These are phyloP conservation scores for Yamadazyma pseudoaaseri DNA, from an alignment of 1,139 yeast species.

Conservation along the genomic window DNA sequence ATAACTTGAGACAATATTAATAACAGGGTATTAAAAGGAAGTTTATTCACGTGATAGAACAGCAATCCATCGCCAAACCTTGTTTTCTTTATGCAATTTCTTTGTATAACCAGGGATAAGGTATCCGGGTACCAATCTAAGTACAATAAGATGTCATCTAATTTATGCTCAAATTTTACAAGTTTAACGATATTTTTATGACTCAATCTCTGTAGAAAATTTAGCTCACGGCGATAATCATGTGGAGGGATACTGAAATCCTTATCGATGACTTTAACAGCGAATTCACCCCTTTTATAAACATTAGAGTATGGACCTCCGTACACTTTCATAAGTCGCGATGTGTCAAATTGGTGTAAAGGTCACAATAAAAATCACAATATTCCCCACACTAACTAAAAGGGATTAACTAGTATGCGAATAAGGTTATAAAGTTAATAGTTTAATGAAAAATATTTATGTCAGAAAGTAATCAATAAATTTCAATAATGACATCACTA, in stretches of 20 bases:
- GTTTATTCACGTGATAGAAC: conserved; percentile 12
- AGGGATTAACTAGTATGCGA: too few relatives aligned
- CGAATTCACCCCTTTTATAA: conserved; percentile 27
- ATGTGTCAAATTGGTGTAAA: too few relatives aligned
- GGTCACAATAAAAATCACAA: too few relatives aligned
- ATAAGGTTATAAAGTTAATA: too few relatives aligned
- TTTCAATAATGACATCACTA: conserved; percentile 8
- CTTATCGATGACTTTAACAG: conserved; percentile 40
- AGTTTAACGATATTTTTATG: conserved; percentile 24
- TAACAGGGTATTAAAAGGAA: conserved; percentile 16
- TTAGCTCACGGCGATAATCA: conserved; percentile 32
- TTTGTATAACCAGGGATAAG: conserved; percentile 24
- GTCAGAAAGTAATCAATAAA: too few relatives aligned
- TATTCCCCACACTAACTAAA: too few relatives aligned
- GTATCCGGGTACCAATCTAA: conserved; percentile 31
- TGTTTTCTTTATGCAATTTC: conserved; percentile 13
- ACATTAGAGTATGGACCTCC: conserved; percentile 39
- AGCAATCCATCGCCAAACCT: conserved; percentile 10
- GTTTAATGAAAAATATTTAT: too few relatives aligned
- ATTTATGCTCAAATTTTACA: conserved; percentile 21
- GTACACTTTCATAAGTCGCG: conserved; percentile 24
- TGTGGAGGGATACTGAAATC: conserved; percentile 42
- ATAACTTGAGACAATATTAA: conserved; percentile 21
- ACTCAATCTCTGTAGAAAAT: conserved; percentile 22
- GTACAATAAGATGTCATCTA: conserved; percentile 37